These are phyloP conservation scores for Penicillium dipodomyicola DNA, from an alignment of 495 filamentous ascomycete species.

Conservation along the genomic window DNA sequence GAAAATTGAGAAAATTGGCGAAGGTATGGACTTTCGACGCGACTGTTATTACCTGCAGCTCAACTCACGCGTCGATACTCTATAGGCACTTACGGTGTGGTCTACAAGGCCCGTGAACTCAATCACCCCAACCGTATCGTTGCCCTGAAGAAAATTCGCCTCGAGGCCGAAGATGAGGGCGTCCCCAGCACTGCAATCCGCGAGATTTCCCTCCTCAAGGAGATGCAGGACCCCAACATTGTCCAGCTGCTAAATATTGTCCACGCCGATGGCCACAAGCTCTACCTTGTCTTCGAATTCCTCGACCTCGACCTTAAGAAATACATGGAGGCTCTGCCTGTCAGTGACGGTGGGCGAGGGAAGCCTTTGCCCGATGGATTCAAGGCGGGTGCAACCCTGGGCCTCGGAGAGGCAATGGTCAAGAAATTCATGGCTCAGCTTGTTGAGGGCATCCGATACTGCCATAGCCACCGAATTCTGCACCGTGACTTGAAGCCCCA, in stretches of 20 bases:
- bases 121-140: constrained; percentile 77
- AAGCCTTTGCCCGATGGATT: constrained; percentile 83
- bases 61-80: constrained; percentile 17
- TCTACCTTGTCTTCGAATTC: constrained; percentile 94
- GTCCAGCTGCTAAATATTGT: constrained; percentile 92
- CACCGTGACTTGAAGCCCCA: constrained; percentile 98
- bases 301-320: constrained; percentile 94
- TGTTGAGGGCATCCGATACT: constrained; percentile 87
- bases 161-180: constrained; percentile 96
- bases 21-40: constrained; percentile 58
- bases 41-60: not conserved
- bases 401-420: constrained; percentile 85
- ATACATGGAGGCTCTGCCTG: constrained; percentile 96
- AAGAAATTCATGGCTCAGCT: constrained; percentile 98
- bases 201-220: constrained; percentile 93
- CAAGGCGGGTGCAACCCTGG: constrained; percentile 64
- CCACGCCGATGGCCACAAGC: constrained; percentile 93
- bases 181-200: constrained; percentile 96
- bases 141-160: constrained; percentile 95
- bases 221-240: constrained; percentile 95
- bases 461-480: constrained; percentile 90
- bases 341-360: constrained; percentile 84
- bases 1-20: constrained; percentile 99
- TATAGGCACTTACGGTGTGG: constrained; percentile 85
- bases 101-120: constrained; percentile 88